Percentiles rank a stretch among this genome's conserved stretches.
Evolutionary conservation across 225 moss, liverwort and hornwort species (phyloP).

Genomic region (Neckera pumila): DNA sequence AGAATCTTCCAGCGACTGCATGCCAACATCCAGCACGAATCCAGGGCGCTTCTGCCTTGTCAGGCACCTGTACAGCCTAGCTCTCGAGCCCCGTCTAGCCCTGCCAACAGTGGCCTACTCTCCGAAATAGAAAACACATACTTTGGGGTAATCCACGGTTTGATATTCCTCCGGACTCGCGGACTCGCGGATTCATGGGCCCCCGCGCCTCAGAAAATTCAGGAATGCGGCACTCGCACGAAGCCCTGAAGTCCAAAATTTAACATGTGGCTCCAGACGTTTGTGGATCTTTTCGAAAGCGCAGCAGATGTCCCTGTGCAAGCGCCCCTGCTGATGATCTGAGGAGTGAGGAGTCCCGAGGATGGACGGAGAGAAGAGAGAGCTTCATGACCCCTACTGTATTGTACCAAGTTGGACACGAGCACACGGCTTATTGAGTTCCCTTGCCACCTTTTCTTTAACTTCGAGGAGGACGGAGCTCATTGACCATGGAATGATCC

Average conservation of each 20-base stretch:
- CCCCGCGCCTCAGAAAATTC: not conserved
- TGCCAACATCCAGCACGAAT: not conserved
- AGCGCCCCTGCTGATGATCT: too few relatives aligned
- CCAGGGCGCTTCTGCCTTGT: not conserved
- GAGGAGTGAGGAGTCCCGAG: too few relatives aligned
- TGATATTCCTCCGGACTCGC: not conserved
- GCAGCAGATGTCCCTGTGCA: not conserved
- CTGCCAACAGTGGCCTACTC: not conserved
- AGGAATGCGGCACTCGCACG: not conserved
- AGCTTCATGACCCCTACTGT: not conserved
- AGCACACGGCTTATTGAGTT: not conserved
- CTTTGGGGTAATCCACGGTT: not conserved
- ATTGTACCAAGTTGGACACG: not conserved
- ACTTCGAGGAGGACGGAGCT: not conserved
- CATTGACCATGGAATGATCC: not conserved
- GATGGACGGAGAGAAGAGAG: not conserved
- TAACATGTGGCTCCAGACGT: not conserved
- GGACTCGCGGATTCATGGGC: too few relatives aligned
- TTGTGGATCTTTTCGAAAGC: not conserved
- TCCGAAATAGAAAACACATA: not conserved
- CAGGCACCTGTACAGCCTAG: not conserved
- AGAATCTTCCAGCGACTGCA: not conserved
- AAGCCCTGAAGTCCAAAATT: too few relatives aligned
- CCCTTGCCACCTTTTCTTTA: not conserved
- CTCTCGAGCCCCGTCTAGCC: not conserved